Conservation (phyloP, 441 rosid genomes). For the Erodium texanum region DNA sequence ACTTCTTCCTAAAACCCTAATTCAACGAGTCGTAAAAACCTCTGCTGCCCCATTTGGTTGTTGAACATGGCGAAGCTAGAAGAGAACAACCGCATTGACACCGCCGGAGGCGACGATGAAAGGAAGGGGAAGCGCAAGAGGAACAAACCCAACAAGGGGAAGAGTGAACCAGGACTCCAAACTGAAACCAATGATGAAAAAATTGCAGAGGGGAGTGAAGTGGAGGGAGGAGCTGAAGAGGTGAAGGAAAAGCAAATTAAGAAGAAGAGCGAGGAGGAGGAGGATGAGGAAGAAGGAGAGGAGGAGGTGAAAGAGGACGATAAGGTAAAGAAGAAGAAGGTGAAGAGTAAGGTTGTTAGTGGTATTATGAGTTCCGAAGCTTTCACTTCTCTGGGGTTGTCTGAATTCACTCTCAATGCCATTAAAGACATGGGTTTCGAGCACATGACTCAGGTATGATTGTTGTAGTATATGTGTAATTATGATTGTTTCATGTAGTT, state of each 20-base stretch:
- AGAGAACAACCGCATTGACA: constrained; percentile 17
- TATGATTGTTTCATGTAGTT: not conserved
- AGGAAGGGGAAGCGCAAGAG: constrained; percentile 54
- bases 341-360: constrained; percentile 27
- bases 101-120: constrained; percentile 19
- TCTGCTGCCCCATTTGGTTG: not conserved
- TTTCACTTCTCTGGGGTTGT: constrained; percentile 60
- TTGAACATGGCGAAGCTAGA: constrained; percentile 30
- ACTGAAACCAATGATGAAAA: constrained; percentile 13
- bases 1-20: not conserved
- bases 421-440: constrained; percentile 71
- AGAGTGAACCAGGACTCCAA: constrained; percentile 12
- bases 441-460: constrained; percentile 66
- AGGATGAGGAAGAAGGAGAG: constrained; percentile 11
- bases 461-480: not conserved
- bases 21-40: not conserved
- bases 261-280: not conserved
- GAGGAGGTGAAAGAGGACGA: constrained; percentile 21
- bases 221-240: constrained; percentile 15
- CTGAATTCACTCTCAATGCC: constrained; percentile 56
- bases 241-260: constrained; percentile 3
- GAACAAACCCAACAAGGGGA: constrained; percentile 25
- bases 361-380: constrained; percentile 76
- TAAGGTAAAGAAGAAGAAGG: constrained; percentile 19
- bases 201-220: constrained; percentile 4